These are phyloP conservation scores for Tuber melanosporum DNA, from an alignment of 495 filamentous ascomycete genomes.

Conservation along the genomic window DNA sequence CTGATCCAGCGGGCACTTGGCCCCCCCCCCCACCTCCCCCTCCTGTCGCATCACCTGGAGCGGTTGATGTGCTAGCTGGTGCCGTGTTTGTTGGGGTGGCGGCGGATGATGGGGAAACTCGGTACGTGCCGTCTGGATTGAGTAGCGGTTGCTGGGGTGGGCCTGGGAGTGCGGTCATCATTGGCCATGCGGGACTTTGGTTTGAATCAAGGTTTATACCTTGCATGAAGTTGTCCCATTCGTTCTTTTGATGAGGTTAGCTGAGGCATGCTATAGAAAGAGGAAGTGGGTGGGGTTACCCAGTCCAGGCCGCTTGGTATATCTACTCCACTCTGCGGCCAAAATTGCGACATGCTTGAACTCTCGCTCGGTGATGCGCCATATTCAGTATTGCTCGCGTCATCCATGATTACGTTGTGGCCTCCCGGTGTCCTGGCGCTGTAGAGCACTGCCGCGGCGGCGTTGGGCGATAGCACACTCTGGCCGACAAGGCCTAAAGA, in stretches of 20 bases:
- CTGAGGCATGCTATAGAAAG: not conserved
- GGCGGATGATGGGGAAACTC: not conserved
- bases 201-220: conserved; percentile 38
- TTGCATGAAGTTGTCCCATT: conserved; percentile 42
- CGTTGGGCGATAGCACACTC: conserved; percentile 22
- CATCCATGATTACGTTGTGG: conserved; percentile 29
- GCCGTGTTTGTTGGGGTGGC: conserved; percentile 10
- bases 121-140: not conserved
- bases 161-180: conserved; percentile 13
- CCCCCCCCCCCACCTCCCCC: conserved; percentile 15
- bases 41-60: conserved; percentile 16
- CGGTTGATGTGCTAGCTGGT: conserved; percentile 1
- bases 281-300: conserved; percentile 8
- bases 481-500: conserved; percentile 34
- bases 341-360: conserved; percentile 12
- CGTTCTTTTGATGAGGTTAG: conserved; percentile 30
- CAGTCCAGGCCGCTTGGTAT: conserved; percentile 28
- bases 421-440: conserved; percentile 26
- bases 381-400: conserved; percentile 15
- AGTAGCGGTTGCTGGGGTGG: not conserved
- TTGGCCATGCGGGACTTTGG: conserved; percentile 29
- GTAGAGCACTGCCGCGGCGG: conserved; percentile 30
- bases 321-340: conserved; percentile 25
- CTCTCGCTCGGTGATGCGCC: conserved; percentile 16
- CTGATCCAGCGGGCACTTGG: not conserved